Conservation (phyloP, 192 early-diverging fungal species). For the Mortierella claussenii region DNA sequence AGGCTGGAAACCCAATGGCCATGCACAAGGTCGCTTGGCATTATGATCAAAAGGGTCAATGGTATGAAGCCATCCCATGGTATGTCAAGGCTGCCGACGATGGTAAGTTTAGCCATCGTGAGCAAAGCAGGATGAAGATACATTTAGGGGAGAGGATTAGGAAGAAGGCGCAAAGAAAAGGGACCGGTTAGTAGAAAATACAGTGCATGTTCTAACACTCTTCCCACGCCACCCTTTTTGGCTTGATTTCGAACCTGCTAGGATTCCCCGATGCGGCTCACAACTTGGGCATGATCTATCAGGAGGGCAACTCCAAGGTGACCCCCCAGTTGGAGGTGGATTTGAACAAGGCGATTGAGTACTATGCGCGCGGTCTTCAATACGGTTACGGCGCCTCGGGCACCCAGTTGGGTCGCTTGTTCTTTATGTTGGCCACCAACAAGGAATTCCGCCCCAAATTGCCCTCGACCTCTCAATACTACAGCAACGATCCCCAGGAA, state of each 20-base stretch:
- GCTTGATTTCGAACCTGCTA: conserved; percentile 7
- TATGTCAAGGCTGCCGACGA: conserved; percentile 59
- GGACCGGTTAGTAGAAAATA: no score
- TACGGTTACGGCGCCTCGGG: conserved; percentile 59
- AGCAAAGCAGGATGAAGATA: no score
- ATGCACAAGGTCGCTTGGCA: conserved; percentile 63
- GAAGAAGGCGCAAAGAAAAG: no score
- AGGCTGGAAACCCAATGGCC: conserved; percentile 64
- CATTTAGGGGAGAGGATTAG: no score
- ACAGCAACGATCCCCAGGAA: conserved; percentile 42
- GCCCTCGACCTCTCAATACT: conserved; percentile 6
- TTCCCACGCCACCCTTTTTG: no score
- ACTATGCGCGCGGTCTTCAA: conserved; percentile 54
- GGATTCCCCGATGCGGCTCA: conserved; percentile 65
- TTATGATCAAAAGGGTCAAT: conserved; percentile 59
- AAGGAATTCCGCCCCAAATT: conserved; percentile 21
- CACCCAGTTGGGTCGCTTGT: conserved; percentile 49
- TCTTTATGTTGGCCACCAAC: conserved; percentile 39
- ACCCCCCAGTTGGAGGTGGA: conserved; percentile 37
- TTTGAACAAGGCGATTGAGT: conserved; percentile 51
- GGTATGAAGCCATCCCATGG: conserved; percentile 55
- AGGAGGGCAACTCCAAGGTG: conserved; percentile 51
- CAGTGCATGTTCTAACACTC: no score
- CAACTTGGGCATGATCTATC: conserved; percentile 63
- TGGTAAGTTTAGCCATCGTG: conserved; percentile 30